Evolutionary conservation across 306 rosid species (phyloP).

Genomic region (Lathyrus sativus): DNA sequence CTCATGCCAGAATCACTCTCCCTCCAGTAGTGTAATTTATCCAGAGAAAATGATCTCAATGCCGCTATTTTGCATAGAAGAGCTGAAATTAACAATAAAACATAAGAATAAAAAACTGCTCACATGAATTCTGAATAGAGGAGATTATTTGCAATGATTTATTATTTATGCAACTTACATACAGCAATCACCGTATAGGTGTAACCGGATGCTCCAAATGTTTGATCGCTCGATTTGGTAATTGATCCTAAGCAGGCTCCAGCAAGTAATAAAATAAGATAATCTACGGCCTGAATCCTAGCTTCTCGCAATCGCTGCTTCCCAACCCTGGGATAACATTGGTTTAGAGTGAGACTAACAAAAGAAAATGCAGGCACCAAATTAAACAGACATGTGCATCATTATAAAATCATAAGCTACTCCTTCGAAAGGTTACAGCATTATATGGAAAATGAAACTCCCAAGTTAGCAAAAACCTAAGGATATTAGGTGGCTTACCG

Average conservation of each 20-base stretch:
- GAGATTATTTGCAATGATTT: constrained; percentile 19
- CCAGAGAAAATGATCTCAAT: constrained; percentile 84
- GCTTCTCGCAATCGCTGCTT: constrained; percentile 94
- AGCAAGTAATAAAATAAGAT: constrained; percentile 85
- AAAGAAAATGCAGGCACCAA: constrained; percentile 9
- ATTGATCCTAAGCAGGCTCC: constrained; percentile 97
- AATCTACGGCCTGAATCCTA: constrained; percentile 79
- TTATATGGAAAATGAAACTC: constrained; percentile 27
- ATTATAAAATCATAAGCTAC: constrained; percentile 9
- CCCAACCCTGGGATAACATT: constrained; percentile 57
- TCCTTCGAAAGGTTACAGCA: background rate
- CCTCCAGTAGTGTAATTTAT: constrained; percentile 82
- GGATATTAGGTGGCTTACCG: constrained; percentile 54
- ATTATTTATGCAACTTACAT: constrained; percentile 58
- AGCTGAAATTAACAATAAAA: constrained; percentile 59
- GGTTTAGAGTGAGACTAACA: constrained; percentile 34
- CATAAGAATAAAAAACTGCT: constrained; percentile 33
- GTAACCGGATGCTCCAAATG: constrained; percentile 76
- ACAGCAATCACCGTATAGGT: constrained; percentile 88
- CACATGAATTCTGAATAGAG: constrained; percentile 23
- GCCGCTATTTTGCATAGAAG: constrained; percentile 95
- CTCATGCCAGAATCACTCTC: constrained; percentile 94
- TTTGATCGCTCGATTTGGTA: constrained; percentile 63
- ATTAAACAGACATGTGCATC: constrained; percentile 1
- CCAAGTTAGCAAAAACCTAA: background rate